phyloP scores from a whole-genome alignment of 805 yeast genomes.

The Zygoascus bituminiphila region DNA sequence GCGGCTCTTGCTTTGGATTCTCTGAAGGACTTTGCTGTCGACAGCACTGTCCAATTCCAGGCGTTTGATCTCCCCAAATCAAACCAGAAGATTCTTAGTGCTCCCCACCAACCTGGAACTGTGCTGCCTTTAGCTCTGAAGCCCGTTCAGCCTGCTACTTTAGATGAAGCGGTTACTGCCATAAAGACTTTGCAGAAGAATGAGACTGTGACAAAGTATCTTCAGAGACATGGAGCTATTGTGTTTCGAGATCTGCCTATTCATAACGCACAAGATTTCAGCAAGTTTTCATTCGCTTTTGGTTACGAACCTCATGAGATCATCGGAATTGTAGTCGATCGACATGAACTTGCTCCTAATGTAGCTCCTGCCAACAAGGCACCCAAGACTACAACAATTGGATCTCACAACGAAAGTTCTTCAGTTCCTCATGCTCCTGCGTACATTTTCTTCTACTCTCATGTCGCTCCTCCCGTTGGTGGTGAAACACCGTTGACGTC shows the following conservation, averaged over 20 bases:
- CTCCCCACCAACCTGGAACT: constrained; percentile 8
- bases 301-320: constrained; percentile 12
- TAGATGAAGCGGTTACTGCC: neutral
- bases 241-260: constrained; percentile 7
- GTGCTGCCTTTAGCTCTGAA: constrained; percentile 6
- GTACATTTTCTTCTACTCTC: constrained; percentile 7
- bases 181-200: constrained; percentile 2
- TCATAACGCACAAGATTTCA: constrained; percentile 6
- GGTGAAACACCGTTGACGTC: constrained; percentile 9
- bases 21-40: too few species aligned
- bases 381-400: constrained; percentile 2
- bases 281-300: constrained; percentile 7
- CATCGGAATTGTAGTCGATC: constrained; percentile 9
- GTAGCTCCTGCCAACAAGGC: constrained; percentile 11
- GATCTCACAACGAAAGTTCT: constrained; percentile 7
- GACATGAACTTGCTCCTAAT: constrained; percentile 11
- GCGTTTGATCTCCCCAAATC: constrained; percentile 14
- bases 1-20: too few species aligned
- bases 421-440: constrained; percentile 11
- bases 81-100: constrained; percentile 5
- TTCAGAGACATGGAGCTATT: constrained; percentile 8
- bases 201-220: constrained; percentile 1
- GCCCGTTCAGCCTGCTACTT: neutral
- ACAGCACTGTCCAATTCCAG: constrained; percentile 13
- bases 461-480: constrained; percentile 7